Base-by-base conservation (phyloP, 345 rosid genomes). In the Isatis tinctoria region DNA sequence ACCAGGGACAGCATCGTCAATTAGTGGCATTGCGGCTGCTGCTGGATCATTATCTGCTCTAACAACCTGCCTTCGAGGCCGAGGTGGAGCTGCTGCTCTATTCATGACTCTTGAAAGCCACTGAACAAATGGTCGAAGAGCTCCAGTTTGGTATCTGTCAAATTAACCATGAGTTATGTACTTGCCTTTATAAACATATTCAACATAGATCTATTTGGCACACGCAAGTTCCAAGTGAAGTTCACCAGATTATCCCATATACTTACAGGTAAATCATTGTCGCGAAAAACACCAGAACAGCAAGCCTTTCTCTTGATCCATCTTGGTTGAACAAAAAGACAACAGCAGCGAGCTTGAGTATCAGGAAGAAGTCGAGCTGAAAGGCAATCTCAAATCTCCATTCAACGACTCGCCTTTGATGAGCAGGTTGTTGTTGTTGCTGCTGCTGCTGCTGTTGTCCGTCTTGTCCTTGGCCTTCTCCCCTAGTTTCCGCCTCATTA, bases 31-130 rank as follows among this genome's bases (percentile, higher is more conserved):
- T 20, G 73, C 65, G 12, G 44, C 88, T 57, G 83, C 96, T 77
- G 79, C 83, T 65, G 84, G 85, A 70, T 28, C 80, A 82, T 87
- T 82, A 66, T 87, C 90, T 53, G 83, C 88, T 68, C 86, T 76
- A 32, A 52, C 84, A 77, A 86, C 92, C 20, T 91, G 85, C 81
- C 88, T 83, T 9, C 85, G 88, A 49, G 81, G 89, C 43, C 35
- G 85, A 61, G 93, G 95, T 73, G 96, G 97, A 5, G 87, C 84
- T 62, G 90, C 97, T 5, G 96, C 96, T 79, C 97, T 92, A 54
- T 85, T 92, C 97, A 90, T 88, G 72, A 93, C 84, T 74, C 87
- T 92, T n/a, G 96, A 87, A 52, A 92, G 89, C 96, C 94, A 85
- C 62, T 79, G 79, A 24, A 90, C 74, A 66, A 92, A 72, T 9